Evolutionary conservation across 2,329 filamentous ascomycete genomes (phyloP).

Genomic region (Apiospora rasikravindrae): DNA sequence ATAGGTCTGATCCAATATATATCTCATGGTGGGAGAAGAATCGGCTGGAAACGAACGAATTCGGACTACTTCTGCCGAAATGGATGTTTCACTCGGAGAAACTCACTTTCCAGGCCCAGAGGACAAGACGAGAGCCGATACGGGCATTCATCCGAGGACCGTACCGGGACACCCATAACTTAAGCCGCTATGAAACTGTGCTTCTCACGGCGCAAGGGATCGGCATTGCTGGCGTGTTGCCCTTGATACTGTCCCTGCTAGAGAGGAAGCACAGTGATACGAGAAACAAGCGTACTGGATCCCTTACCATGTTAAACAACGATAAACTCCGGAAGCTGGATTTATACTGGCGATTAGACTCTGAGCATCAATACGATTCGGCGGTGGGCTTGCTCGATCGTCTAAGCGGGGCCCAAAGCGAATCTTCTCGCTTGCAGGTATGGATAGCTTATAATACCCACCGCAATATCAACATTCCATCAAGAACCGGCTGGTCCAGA

Average conservation of each 20-base stretch:
- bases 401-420: neutral
- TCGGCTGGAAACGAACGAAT: conserved; percentile 1
- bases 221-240: neutral
- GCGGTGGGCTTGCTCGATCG: neutral
- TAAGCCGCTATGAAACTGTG: conserved; percentile 11
- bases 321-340: conserved; percentile 8
- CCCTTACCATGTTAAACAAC: neutral
- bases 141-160: neutral
- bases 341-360: conserved; percentile 2
- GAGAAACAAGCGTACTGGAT: neutral
- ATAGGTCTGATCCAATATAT: neutral
- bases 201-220: conserved; percentile 7
- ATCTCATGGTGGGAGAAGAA: neutral
- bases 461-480: neutral
- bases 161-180: conserved; percentile 1
- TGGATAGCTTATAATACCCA: neutral
- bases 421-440: conserved; percentile 3
- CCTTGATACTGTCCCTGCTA: conserved; percentile 10
- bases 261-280: neutral
- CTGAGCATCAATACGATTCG: conserved; percentile 3
- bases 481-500: neutral
- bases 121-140: conserved; percentile 3
- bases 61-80: conserved; percentile 8
- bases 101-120: neutral
- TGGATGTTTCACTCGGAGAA: neutral